Base-by-base conservation (phyloP, 2,329 filamentous ascomycete species). In the Colletotrichum sp. region DNA sequence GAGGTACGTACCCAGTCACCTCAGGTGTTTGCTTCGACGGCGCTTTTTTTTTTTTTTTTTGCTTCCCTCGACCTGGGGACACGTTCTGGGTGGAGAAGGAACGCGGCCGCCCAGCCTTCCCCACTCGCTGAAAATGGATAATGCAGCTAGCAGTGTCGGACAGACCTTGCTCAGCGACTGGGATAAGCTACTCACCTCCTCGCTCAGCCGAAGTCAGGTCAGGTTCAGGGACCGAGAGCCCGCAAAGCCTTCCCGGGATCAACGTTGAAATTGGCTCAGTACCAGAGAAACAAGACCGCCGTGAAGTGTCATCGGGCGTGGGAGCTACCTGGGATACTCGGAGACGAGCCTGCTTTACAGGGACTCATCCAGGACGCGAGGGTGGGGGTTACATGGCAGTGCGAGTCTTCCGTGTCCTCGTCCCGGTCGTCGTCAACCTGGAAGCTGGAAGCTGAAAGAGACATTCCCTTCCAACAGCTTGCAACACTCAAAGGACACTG, bases 131-230 rank as follows among this genome's bases (percentile, higher is more conserved):
- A 36, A 64, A 72, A 59, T 28, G 69, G 36, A 72, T 36, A 30
- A 52, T 28, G 44, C 70, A 21, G 52, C 68, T 30, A 24, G 32
- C 39, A 64, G 59, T 15, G 72, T 75, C 62, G 68, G 39, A 52
- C 69, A 55, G 55, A 49, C 68, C 69, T 67, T 67, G 62, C 57
- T 55, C 8, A 18, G 21, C 49, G 55, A 60, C 72, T 57, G 63
- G 73, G 68, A 63, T 76, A 34, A 68, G 68, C 72, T 72, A 39
- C 63, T 30, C 68, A 70, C 72, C 71, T 49, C 69, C 26, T 67
- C 34, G 32, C 36, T 44, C 67, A 36, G 64, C 21, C n/a, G 60
- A 34, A 75, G 34, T 39, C 67, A 59, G 28, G 59, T 49, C 62
- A 30, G 68, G 62, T 39, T 60, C 62, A 75, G 62, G 60, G 30